These are phyloP conservation scores for Mucor circinelloides DNA, from an alignment of 371 early-diverging fungal species.

Conservation along the genomic window DNA sequence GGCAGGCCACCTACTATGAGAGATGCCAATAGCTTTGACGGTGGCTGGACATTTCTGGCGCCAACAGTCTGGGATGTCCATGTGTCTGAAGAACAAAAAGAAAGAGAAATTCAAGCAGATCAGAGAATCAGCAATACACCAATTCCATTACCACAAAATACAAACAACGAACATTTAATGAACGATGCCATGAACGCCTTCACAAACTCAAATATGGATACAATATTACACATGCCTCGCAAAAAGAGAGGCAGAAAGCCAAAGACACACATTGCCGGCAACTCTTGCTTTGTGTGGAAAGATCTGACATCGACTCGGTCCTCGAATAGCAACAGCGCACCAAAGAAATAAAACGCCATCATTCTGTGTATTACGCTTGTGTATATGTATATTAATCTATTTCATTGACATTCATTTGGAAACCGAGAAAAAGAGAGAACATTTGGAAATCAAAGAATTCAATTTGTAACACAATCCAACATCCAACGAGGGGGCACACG, in stretches of 20 bases:
- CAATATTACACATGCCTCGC: constrained; percentile 42
- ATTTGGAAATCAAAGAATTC: constrained; percentile 1
- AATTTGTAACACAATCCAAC: constrained; percentile 2
- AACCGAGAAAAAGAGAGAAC: background rate
- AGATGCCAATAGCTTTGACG: constrained; percentile 21
- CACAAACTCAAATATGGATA: constrained; percentile 49
- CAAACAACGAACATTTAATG: constrained; percentile 14
- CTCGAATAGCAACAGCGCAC: background rate
- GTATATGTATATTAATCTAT: background rate
- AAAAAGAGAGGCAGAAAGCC: constrained; percentile 55
- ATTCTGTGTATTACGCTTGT: background rate
- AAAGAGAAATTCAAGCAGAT: constrained; percentile 9
- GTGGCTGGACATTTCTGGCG: constrained; percentile 49
- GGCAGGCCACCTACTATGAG: constrained; percentile 41
- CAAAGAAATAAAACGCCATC: background rate
- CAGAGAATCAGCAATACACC: background rate
- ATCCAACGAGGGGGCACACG: background rate
- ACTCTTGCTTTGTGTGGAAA: constrained; percentile 56
- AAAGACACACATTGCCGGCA: constrained; percentile 50
- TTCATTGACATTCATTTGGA: background rate
- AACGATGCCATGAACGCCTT: constrained; percentile 46
- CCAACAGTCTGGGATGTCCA: constrained; percentile 52
- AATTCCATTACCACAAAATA: background rate
- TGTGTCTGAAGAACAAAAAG: constrained; percentile 13
- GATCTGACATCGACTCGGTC: constrained; percentile 16